Base-by-base conservation (phyloP, 2,329 filamentous ascomycete species). In the Penicillium sp. region DNA sequence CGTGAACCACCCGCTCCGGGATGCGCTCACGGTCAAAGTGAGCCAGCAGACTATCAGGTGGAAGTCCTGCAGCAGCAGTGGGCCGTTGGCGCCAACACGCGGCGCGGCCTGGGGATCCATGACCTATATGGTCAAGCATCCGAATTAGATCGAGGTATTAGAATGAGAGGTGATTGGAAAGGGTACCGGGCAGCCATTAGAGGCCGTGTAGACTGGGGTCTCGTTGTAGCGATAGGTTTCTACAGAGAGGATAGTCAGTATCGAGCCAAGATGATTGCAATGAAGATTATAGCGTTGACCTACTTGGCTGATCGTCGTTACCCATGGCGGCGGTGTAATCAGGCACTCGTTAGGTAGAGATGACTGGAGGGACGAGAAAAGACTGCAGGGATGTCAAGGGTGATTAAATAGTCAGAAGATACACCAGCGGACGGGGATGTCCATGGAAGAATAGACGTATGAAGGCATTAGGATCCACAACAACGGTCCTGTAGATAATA, bases 1-100 rank as follows among this genome's bases (percentile, higher is more conserved):
- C 76, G 54, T 78, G 76, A n/a, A 78, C 76, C 11, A 77, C 75
- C 44, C 76, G 71, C 65, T 78, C 76, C 0, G 75, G 76, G 47
- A 77, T 77, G 19, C 74, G 69, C 59, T 78, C 75, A 19, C 75
- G 69, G 62, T 78, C 73, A 53, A 78, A 78, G 56, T 78, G 75
- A 22, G 77, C 75, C 14, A 89, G 79, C 36, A 86, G 74, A 64
- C 87, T 65, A 89, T 85, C 70, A 89, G 73, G 69, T 88, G 85
- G 70, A 87, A 87, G 70, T 88, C 85, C 68, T 88, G 85, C 22
- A 89, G 81, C 60, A 87, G 77, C 40, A 88, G 77, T 62, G 85
- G 85, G 0, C 85, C 85, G 65, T 83, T 83, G 50, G 73, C 69
- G 50, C 85, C 86, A 36, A 84, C 74, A 58, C 85, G 79, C 71